Evolutionary conservation across 2,329 filamentous ascomycete genomes (phyloP).

Genomic region (Cercospora zeina): DNA sequence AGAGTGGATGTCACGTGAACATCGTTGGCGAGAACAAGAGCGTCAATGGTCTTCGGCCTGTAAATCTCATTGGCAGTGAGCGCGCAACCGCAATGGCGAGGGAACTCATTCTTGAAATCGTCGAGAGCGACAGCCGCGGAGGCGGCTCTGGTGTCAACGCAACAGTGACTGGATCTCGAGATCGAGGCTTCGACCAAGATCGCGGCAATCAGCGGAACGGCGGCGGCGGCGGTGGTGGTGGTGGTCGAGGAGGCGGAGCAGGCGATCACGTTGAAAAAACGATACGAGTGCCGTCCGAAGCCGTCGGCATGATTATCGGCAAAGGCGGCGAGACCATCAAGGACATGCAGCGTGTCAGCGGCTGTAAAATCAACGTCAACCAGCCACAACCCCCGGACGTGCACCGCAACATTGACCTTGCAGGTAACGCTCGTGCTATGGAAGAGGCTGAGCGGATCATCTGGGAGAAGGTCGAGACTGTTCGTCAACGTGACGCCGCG

Average conservation of each 20-base stretch:
- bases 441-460: slow-evolving; percentile 79
- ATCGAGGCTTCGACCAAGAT: slow-evolving; percentile 38
- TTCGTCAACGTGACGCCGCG: slow-evolving; percentile 57
- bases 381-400: slow-evolving; percentile 76
- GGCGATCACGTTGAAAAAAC: slow-evolving; percentile 70
- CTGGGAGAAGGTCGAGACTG: slow-evolving; percentile 87
- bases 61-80: slow-evolving; percentile 81
- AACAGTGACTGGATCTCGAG: slow-evolving; percentile 22
- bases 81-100: slow-evolving; percentile 76
- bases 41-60: slow-evolving; percentile 82
- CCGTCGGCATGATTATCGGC: slow-evolving; percentile 94
- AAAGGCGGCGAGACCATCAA: slow-evolving; percentile 92
- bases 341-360: slow-evolving; percentile 83
- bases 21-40: slow-evolving; percentile 93
- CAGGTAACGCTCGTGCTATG: slow-evolving; percentile 76
- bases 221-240: slow-evolving; percentile 44
- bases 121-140: slow-evolving; percentile 75
- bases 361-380: slow-evolving; percentile 93
- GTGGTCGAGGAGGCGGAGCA: slow-evolving; percentile 46
- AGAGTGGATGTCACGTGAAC: slow-evolving; percentile 92
- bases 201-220: slow-evolving; percentile 38
- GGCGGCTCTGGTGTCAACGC: slow-evolving; percentile 34
- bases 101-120: slow-evolving; percentile 88
- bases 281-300: slow-evolving; percentile 83
- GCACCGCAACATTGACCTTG: slow-evolving; percentile 82